Percentiles rank a stretch among this genome's conserved stretches.
Evolutionary conservation across 2,329 filamentous ascomycete genomes (phyloP).

Genomic region (Macrophomina phaseolina): DNA sequence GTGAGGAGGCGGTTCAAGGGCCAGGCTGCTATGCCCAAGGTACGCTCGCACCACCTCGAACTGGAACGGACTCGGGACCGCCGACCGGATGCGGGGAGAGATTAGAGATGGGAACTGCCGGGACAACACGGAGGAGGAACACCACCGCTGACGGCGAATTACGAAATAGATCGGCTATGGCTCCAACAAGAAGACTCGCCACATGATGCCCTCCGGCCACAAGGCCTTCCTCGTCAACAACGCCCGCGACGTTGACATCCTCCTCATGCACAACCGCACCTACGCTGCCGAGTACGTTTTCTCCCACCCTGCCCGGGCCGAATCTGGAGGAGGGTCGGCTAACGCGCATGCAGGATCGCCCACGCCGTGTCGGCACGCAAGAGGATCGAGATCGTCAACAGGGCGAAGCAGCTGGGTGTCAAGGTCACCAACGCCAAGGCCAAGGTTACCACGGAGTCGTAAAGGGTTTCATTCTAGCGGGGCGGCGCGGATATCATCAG

Average conservation of each 20-base stretch:
- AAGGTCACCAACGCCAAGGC: conserved; percentile 99
- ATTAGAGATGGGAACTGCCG: not conserved
- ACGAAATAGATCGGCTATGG: conserved; percentile 86
- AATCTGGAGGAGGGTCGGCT: conserved; percentile 23
- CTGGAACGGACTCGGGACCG: not conserved
- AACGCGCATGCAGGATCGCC: conserved; percentile 72
- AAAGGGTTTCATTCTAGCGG: conserved; percentile 38
- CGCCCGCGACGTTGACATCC: conserved; percentile 90
- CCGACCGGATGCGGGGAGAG: conserved; percentile 1
- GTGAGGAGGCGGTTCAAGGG: conserved; percentile 98
- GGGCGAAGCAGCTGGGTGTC: conserved; percentile 97
- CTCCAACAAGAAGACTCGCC: conserved; percentile 99
- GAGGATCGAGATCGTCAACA: conserved; percentile 95
- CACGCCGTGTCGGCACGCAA: conserved; percentile 98
- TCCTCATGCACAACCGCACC: conserved; percentile 99
- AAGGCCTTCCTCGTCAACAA: conserved; percentile 99
- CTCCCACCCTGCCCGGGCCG: conserved; percentile 4
- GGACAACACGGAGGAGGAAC: conserved; percentile 12
- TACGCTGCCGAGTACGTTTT: conserved; percentile 93
- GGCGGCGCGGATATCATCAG: conserved; percentile 28
- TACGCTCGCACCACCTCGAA: conserved; percentile 58
- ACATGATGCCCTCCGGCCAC: conserved; percentile 99
- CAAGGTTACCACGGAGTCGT: conserved; percentile 93
- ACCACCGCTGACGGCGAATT: conserved; percentile 38
- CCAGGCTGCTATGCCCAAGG: conserved; percentile 95